Base-by-base conservation (phyloP, 441 rosid species). In the Erodium trifolium region DNA sequence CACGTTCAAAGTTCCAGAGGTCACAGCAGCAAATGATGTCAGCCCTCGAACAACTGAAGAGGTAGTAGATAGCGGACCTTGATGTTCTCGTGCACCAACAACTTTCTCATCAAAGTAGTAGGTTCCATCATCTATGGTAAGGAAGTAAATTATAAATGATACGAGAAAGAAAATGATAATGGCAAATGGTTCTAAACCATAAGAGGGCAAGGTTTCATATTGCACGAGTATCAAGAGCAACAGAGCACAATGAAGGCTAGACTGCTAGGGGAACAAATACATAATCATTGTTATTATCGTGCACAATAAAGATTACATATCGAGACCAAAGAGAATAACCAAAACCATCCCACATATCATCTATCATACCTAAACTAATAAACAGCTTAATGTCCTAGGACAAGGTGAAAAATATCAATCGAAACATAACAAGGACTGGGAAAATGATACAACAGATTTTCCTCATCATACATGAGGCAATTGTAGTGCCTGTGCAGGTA, bases 31-130 rank as follows among this genome's bases (percentile, higher is more conserved):
- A 78, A 94, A 83, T 57, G 88, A 82, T 65, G 83, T 78, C 69
- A 94, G 70, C 73, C 99, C 99, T 76, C 83, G 85, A 68, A 92
- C 85, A 78, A 88, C 94, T 73, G 97, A 87, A 3, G 96, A 81
- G 73, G 96, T 86, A 49, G 94, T 83, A 75, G 95, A 77, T 74
- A 94, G 84, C 5, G 92, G 86, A 76, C 93, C 89, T 68, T 73
- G 83, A 75, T 79, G 69, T 76, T 82, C 88, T 67, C 19, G 73
- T 49, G 82, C 82, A 71, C 74, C 82, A 77, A 80, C 82, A 78
- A 80, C 65, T 73, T 85, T 88, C 80, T 88, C 98, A 75, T 88
- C 89, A 53, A 94, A 94, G 84, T 85, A 94, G 77, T 80, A 84
- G 68, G 89, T 67, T 70, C 91, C 98, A 76, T 94, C 96, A 69